Conservation (phyloP, 2,329 filamentous ascomycete genomes). For the Hymenoscyphus fraxineus region DNA sequence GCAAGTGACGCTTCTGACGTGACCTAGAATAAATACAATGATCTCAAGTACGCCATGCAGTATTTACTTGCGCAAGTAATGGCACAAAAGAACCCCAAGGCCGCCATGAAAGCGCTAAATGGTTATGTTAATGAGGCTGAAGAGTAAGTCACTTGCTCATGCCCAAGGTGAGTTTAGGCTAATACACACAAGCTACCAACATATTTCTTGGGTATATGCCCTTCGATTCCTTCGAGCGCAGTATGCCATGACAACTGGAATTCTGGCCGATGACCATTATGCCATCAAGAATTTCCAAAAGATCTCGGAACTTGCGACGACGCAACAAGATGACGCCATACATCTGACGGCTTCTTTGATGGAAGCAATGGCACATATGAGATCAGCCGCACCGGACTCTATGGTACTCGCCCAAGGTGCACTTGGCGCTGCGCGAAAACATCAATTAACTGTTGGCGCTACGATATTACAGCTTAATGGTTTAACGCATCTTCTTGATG, state of each 20-base stretch:
- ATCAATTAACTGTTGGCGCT: conserved; percentile 63
- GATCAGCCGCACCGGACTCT: conserved; percentile 59
- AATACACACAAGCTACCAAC: conserved; percentile 47
- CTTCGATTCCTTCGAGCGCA: conserved; percentile 71
- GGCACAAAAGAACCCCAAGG: conserved; percentile 67
- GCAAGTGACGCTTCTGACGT: conserved; percentile 17
- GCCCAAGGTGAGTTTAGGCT: background rate
- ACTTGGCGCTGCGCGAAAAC: conserved; percentile 68
- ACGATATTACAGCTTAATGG: conserved; percentile 64
- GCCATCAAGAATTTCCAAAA: conserved; percentile 65
- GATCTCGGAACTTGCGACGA: conserved; percentile 56
- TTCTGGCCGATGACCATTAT: conserved; percentile 57
- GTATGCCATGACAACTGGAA: conserved; percentile 60
- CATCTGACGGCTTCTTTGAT: conserved; percentile 63
- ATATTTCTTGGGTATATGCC: conserved; percentile 70
- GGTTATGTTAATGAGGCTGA: conserved; percentile 65
- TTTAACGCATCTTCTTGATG: conserved; percentile 63
- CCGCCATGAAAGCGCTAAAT: conserved; percentile 69
- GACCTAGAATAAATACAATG: conserved; percentile 51
- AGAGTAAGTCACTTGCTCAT: conserved; percentile 45
- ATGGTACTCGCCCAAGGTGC: conserved; percentile 69
- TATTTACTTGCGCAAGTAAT: conserved; percentile 68
- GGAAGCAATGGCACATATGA: conserved; percentile 67
- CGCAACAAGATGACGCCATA: conserved; percentile 59
- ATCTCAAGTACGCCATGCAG: conserved; percentile 75